Base-by-base conservation (phyloP, 345 rosid species). In the Bruguiera sexangula region DNA sequence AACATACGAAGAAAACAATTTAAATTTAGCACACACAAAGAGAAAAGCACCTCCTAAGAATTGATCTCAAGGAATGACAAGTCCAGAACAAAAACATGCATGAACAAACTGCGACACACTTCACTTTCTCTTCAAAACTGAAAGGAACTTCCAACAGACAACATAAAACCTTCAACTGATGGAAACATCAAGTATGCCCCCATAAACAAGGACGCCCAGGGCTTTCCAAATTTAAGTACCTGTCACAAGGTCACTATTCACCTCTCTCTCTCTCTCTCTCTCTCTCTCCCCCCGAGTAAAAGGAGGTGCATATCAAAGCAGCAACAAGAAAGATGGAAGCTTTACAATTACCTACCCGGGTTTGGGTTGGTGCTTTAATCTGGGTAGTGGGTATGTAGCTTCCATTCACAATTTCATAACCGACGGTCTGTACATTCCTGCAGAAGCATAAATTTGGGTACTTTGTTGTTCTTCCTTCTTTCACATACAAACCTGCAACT, bases 361-460 rank as follows among this genome's bases (percentile, higher is more conserved):
- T 73, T 79, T 75, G 75, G 75, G 62, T 74, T 36, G 77, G 71
- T 63, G 74, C 62, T 56, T 62, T 54, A 66, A 64, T 46, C 53
- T 69, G 79, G 46, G 87, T 61, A 71, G 75, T 72, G 66, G 92
- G 87, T 8, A 82, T n/a, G 39, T 89, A 89, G 80, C 93, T 91
- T 71, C 87, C 80, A 62, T 75, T 76, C 30, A 83, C 76, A 62
- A 84, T 68, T 31, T 83, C 85, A 71, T 72, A 81, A 19, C 85
- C 74, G 65, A 75, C 39, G 2, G 92, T 84, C 68, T 91, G 97
- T 60, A 86, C 69, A 68, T 73, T 72, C 79, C 88, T 83, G 59
- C 78, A 76, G 10, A 82, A 85, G 71, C 87, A 85, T 64, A 57
- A 75, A 50, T 64, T 69, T 58, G 82, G 84, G 79, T 53, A 70